A percentile compares a stretch with the other conserved stretches of the same genome.
phyloP scores from a whole-genome alignment of 23 red algal genomes.

The Gracilaria vermiculophylla region DNA sequence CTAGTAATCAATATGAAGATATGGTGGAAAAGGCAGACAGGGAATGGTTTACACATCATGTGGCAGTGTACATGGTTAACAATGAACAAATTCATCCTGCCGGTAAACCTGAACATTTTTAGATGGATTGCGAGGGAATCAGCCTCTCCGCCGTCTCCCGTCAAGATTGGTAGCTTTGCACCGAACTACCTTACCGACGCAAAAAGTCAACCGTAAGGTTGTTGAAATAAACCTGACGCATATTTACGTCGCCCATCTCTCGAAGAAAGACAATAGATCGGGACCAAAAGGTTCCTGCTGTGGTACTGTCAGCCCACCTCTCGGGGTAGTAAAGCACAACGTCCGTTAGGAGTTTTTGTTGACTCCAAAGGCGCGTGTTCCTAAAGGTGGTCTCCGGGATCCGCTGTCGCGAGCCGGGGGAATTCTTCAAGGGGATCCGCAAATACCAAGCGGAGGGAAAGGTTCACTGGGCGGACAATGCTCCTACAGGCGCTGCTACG shows the following conservation, averaged over 20 bases:
- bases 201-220: not conserved
- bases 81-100: too few species aligned
- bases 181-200: conserved; percentile 4
- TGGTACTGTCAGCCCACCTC: too few species aligned
- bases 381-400: too few species aligned
- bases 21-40: not conserved
- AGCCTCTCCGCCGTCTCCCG: conserved; percentile 6
- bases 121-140: not conserved
- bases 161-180: not conserved
- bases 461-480: too few species aligned
- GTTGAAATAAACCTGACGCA: not conserved
- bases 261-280: not conserved
- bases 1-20: not conserved
- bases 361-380: too few species aligned
- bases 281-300: not conserved
- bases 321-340: too few species aligned
- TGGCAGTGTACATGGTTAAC: too few species aligned
- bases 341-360: too few species aligned
- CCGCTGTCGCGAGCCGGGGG: too few species aligned
- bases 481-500: too few species aligned
- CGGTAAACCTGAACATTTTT: not conserved
- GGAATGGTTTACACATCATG: not conserved
- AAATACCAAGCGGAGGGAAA: too few species aligned
- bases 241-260: not conserved
- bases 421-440: too few species aligned